Evolutionary conservation across 139 green algal genomes (phyloP).

Genomic region (Chlorella sp.): DNA sequence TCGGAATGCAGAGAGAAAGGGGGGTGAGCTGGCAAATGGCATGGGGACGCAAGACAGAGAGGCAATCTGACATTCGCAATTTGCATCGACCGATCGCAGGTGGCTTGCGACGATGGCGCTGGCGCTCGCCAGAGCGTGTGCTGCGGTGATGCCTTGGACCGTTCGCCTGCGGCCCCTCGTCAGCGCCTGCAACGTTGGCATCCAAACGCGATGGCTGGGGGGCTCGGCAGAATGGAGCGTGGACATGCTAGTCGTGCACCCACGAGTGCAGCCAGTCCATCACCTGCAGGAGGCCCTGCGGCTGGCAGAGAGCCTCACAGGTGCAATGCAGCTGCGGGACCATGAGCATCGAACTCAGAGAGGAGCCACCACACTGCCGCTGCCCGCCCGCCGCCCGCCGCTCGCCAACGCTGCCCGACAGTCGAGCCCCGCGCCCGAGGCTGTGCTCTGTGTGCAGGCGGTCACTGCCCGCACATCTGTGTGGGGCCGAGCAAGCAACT

Average conservation of each 20-base stretch:
- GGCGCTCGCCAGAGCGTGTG: neutral
- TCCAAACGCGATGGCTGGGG: no score
- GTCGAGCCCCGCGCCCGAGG: neutral
- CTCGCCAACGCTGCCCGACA: neutral
- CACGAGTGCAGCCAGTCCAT: neutral
- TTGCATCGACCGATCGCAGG: neutral
- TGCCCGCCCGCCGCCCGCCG: neutral
- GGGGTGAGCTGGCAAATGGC: no score
- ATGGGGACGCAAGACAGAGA: no score
- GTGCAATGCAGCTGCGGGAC: neutral
- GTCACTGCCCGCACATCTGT: neutral
- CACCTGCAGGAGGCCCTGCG: conserved; percentile 54
- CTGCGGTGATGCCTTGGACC: neutral
- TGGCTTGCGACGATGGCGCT: neutral
- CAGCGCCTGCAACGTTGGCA: neutral
- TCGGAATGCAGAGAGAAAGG: no score
- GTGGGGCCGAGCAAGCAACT: neutral
- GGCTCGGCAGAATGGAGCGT: no score
- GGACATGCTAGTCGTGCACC: conserved; percentile 25
- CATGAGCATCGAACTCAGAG: no score
- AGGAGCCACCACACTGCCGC: no score
- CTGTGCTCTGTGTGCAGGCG: neutral
- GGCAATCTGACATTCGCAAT: no score
- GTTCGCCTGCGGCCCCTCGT: neutral
- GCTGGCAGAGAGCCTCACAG: conserved; percentile 52